phyloP scores from a whole-genome alignment of 495 filamentous ascomycete species.

The Aspergillus funiculosus region DNA sequence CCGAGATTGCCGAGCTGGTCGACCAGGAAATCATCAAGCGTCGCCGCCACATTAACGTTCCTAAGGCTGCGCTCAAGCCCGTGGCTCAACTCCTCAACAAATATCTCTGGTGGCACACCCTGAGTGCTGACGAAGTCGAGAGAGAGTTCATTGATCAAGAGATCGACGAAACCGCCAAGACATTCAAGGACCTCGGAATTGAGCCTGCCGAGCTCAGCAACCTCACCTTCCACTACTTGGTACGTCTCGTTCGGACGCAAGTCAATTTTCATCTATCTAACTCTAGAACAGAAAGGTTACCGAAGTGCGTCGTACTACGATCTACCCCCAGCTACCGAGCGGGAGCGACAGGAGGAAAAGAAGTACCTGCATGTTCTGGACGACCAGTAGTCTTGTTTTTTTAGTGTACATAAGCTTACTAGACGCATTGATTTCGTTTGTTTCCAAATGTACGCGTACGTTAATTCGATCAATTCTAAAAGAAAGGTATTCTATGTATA shows the following conservation, averaged over 20 bases:
- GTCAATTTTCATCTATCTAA: conserved; percentile 26
- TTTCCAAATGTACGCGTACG: conserved; percentile 8
- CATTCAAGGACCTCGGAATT: conserved; percentile 89
- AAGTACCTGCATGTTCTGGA: conserved; percentile 94
- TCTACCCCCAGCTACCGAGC: conserved; percentile 87
- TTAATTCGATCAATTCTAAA: neutral
- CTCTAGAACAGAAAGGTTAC: conserved; percentile 62
- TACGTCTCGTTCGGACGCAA: conserved; percentile 44
- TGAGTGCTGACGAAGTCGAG: conserved; percentile 83
- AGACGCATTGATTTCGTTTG: conserved; percentile 36
- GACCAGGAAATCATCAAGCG: conserved; percentile 89
- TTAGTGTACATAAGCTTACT: conserved; percentile 42
- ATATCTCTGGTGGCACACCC: conserved; percentile 77
- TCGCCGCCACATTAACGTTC: conserved; percentile 86
- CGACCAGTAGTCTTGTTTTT: conserved; percentile 60
- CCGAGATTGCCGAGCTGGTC: conserved; percentile 79
- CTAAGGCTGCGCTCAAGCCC: conserved; percentile 70
- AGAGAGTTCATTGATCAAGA: conserved; percentile 90
- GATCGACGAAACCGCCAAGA: conserved; percentile 88
- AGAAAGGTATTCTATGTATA: neutral
- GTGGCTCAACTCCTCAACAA: conserved; percentile 67
- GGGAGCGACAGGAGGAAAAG: conserved; percentile 89
- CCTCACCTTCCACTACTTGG: conserved; percentile 87
- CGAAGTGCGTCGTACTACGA: conserved; percentile 81
- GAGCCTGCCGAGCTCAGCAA: conserved; percentile 74